Base-by-base conservation (phyloP, 768 basidiomycete genomes). In the Sistotremastrum niveocremeum region DNA sequence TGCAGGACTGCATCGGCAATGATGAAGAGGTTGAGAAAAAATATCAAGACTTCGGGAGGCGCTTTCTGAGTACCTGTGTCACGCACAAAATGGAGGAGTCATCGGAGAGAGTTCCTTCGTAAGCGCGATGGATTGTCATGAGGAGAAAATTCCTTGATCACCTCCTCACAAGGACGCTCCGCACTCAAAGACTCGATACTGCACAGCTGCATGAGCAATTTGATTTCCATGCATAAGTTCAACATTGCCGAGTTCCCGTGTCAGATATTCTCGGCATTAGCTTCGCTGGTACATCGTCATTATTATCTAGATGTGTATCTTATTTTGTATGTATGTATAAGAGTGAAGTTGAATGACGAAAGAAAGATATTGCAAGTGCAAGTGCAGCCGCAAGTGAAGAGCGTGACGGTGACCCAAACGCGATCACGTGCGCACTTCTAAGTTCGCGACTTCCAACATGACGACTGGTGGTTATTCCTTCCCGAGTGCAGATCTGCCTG, bases 1-100 rank as follows among this genome's bases (percentile, higher is more conserved):
- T 7, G 39, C 20, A 20, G 20, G 20, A 20, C 20, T 20, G 20
- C 20, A 20, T 20, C 20, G 20, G 20, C 20, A 20, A 20, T 20
- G 20, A 52, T 29, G 20, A 9, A n/a, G 40, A 43, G 30, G 45
- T 39, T 34, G 46, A 44, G 30, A 12, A 31, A 28, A 45, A 50
- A 20, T 54, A 46, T 45, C 46, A 52, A 6, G 29, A 33, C 20
- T 52, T 47, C 39, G 53, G 53, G 32, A 46, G 40, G 10, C 46
- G 41, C 2, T 49, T 54, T 31, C 46, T 54, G 37, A 44, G 36
- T 11, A 37, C 45, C 32, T 49, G 45, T 40, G 47, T 46, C 34
- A 37, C 28, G 9, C 38, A 43, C 32, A 48, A 48, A 37, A 45
- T 45, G 47, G 30, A 29, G 34, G 43, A 30, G 36, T 46, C 10